These are phyloP conservation scores for Ganoderma multipileum DNA, from an alignment of 1,284 basidiomycete genomes.

Conservation along the genomic window DNA sequence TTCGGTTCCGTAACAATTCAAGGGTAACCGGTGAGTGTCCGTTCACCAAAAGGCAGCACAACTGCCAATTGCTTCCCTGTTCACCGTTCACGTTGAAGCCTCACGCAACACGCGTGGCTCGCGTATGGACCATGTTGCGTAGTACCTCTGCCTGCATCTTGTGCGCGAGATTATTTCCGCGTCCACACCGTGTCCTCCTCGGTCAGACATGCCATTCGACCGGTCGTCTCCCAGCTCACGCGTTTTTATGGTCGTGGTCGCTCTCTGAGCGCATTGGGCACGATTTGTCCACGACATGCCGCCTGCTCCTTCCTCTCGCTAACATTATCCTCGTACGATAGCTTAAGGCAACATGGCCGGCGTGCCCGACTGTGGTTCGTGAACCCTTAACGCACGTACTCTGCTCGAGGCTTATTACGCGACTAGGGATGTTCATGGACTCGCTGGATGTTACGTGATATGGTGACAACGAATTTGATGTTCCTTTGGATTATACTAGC, in stretches of 20 bases:
- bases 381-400: too few relatives aligned
- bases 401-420: neutral
- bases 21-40: neutral
- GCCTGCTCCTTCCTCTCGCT: constrained; percentile 12
- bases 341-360: constrained; percentile 15
- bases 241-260: constrained; percentile 8
- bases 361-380: constrained; percentile 12
- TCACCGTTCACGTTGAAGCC: neutral
- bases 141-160: neutral
- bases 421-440: constrained; percentile 11
- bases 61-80: neutral
- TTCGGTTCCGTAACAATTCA: neutral
- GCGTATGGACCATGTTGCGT: neutral
- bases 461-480: constrained; percentile 1
- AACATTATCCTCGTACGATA: constrained; percentile 16
- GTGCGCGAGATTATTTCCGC: neutral
- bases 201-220: neutral
- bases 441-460: constrained; percentile 16
- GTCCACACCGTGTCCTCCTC: neutral
- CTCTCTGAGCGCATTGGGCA: constrained; percentile 12
- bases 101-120: neutral
- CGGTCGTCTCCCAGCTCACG: neutral
- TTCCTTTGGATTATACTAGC: neutral
- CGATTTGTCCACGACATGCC: constrained; percentile 13
- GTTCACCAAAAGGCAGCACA: neutral